A percentile compares a stretch with the other conserved stretches of the same genome.
These are phyloP conservation scores for Arabidopsis suecica DNA, from an alignment of 345 rosid species.

Conservation along the genomic window DNA sequence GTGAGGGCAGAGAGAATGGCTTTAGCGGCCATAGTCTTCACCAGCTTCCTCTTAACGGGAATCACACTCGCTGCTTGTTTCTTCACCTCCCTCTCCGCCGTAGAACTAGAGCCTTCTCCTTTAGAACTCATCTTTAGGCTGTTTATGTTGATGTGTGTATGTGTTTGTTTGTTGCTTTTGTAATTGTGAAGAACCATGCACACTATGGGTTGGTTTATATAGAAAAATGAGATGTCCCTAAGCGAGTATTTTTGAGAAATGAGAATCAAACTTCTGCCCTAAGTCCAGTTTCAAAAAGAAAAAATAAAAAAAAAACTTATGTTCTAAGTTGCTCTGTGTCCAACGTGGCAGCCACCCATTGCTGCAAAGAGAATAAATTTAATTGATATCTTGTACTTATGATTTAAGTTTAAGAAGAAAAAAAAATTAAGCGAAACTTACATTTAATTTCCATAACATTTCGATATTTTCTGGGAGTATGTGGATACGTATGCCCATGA, in stretches of 20 bases:
- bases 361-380: background rate
- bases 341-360: conserved; percentile 28
- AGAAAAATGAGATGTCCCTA: background rate
- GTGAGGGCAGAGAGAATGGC: conserved; percentile 34
- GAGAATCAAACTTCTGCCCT: background rate
- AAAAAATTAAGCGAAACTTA: conserved; percentile 9
- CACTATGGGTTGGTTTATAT: conserved; percentile 10
- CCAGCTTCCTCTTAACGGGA: conserved; percentile 37
- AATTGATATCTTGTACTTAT: conserved; percentile 1
- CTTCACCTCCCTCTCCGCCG: conserved; percentile 27
- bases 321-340: conserved; percentile 10
- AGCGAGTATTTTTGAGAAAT: background rate
- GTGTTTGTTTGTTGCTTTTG: background rate
- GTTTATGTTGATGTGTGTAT: background rate
- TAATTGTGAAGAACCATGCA: background rate
- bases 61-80: conserved; percentile 42
- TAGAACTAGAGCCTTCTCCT: conserved; percentile 21
- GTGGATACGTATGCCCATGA: background rate
- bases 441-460: conserved; percentile 8
- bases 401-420: background rate
- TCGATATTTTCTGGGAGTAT: background rate
- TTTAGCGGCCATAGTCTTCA: conserved; percentile 36
- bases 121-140: conserved; percentile 34
- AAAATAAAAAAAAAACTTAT: background rate
- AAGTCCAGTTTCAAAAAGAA: no score